Conservation (phyloP, 2,329 filamentous ascomycete species). For the Bipolaris bicolor region DNA sequence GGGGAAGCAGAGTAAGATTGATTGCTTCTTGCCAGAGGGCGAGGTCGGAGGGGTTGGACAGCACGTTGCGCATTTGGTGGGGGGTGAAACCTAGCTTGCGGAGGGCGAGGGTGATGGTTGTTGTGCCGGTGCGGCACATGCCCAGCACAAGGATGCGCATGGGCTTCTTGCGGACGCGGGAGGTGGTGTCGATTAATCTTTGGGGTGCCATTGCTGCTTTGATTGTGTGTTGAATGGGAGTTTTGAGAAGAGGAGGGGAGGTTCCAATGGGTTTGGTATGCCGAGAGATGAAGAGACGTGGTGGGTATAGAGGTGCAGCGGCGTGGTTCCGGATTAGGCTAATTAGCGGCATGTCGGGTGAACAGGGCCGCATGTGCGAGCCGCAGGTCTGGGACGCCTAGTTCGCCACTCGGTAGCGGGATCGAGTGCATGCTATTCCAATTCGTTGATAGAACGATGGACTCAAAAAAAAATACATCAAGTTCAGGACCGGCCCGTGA, state of each 20-base stretch:
- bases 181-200: slow-evolving; percentile 64
- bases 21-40: slow-evolving; percentile 41
- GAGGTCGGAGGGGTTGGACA: slow-evolving; percentile 28
- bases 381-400: slow-evolving; percentile 14
- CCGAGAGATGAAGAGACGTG: slow-evolving; percentile 8
- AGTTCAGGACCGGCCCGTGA: slow-evolving; percentile 19
- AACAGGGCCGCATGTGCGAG: slow-evolving; percentile 29
- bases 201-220: slow-evolving; percentile 12
- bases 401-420: background rate
- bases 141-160: slow-evolving; percentile 76
- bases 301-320: slow-evolving; percentile 6
- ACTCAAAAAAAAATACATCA: background rate
- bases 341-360: slow-evolving; percentile 26
- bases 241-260: background rate
- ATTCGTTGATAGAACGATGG: background rate
- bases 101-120: slow-evolving; percentile 51
- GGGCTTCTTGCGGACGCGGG: slow-evolving; percentile 69
- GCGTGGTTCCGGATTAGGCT: slow-evolving; percentile 30
- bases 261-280: background rate
- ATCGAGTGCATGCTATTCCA: no score
- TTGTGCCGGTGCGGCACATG: slow-evolving; percentile 72
- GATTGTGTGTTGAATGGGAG: background rate
- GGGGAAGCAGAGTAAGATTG: slow-evolving; percentile 28
- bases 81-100: slow-evolving; percentile 54
- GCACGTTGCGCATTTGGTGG: slow-evolving; percentile 32